Base-by-base conservation (phyloP, 768 basidiomycete species). In the Lactarius pseudohatsudake region DNA sequence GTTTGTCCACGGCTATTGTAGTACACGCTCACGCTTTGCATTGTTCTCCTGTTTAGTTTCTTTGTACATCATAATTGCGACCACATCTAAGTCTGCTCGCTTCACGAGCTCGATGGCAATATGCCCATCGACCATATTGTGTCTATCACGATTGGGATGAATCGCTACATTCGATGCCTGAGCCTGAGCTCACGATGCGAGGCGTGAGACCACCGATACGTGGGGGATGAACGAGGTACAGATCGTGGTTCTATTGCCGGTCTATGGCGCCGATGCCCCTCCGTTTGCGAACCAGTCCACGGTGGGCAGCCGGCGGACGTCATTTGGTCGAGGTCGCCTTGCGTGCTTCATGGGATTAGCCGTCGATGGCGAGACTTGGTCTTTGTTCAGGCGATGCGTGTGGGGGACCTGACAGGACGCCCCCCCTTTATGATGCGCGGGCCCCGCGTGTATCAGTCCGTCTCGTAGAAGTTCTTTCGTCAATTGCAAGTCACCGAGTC, bases 351-450 rank as follows among this genome's bases (percentile, higher is more conserved):
- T 58, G 61, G 41, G 56, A 54, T 65, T 38, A 55, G 43, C 50
- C 47, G 61, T 68, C 57, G 64, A 64, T 47, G 69, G 61, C 2
- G 50, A 60, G 54, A 36, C 61, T 61, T 20, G 36, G 45, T 59
- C 61, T 62, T 40, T 57, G 47, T 18, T 56, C 15, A 66, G 40
- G 43, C 22, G 53, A 38, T 34, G 66, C 57, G 41, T 47, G 69
- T 53, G 38, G 41, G 54, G 36, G 15, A 18, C 43, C 55, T 30
- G 4, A 30, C 36, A 13, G 38, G 4, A 41, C 47, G 36, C 61
- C 60, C 40, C 58, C 34, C 45, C 53, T 53, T 59, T 10, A 15
- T 43, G 54, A 41, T 69, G 57, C 60, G 67, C 57, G 45, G 45
- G 34, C 15, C 60, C 55, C 45, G 55, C 55, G 59, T 65, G 64